phyloP scores from a whole-genome alignment of 371 early-diverging fungal species.

The Sporodiniella umbellata region DNA sequence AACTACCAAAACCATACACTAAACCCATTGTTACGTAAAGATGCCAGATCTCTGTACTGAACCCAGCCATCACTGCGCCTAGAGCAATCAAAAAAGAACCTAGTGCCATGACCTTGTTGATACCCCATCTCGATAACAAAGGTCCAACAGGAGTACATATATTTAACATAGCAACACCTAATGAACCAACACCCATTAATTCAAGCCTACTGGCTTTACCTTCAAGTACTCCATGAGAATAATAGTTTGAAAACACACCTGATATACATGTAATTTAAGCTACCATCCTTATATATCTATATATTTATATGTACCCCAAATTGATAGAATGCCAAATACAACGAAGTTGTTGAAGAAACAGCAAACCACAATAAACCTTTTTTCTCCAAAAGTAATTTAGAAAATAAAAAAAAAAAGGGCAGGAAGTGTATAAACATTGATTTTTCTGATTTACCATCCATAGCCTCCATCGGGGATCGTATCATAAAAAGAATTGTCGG shows the following conservation, averaged over 20 bases:
- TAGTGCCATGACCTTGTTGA: conserved; percentile 26
- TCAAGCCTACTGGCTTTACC: conserved; percentile 37
- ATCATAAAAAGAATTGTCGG: conserved; percentile 17
- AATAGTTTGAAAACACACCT: conserved; percentile 40
- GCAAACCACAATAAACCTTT: conserved; percentile 33
- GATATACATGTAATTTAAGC: background rate
- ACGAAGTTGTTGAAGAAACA: conserved; percentile 35
- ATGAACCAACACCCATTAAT: conserved; percentile 50
- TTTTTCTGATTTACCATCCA: conserved; percentile 42
- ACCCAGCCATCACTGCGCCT: conserved; percentile 47
- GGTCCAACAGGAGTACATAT: conserved; percentile 41
- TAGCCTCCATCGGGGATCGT: conserved; percentile 41
- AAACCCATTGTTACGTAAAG: conserved; percentile 52
- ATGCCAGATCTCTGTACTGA: conserved; percentile 50
- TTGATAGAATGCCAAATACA: conserved; percentile 33
- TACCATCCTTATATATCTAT: no score
- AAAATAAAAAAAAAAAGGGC: background rate
- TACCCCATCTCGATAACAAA: conserved; percentile 37
- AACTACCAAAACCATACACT: conserved; percentile 45
- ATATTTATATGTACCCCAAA: no score
- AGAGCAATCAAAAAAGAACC: conserved; percentile 47
- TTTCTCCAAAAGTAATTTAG: no score
- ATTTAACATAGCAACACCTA: conserved; percentile 39
- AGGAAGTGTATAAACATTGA: background rate
- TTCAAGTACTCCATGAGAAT: conserved; percentile 23